Evolutionary conservation across 768 basidiomycete genomes (phyloP).

Genomic region (Suillus fuscotomentosus): DNA sequence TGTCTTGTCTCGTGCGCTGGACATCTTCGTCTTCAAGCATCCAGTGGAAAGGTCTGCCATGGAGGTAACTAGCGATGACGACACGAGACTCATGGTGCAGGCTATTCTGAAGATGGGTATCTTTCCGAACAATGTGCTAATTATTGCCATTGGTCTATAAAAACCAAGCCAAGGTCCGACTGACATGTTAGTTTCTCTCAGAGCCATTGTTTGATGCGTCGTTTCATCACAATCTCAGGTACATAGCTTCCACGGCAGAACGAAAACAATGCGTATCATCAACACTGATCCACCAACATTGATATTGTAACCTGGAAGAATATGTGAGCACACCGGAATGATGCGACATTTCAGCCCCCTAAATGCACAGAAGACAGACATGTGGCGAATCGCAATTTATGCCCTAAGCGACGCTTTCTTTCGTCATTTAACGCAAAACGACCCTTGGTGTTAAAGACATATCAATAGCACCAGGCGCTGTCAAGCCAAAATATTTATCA

Average conservation of each 20-base stretch:
- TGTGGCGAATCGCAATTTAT: constrained; percentile 52
- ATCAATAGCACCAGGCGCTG: constrained; percentile 63
- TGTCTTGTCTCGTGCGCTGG: constrained; percentile 63
- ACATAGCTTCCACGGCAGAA: constrained; percentile 68
- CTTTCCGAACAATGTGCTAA: constrained; percentile 64
- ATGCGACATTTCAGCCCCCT: constrained; percentile 19
- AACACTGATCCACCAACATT: constrained; percentile 61
- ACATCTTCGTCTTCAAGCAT: constrained; percentile 58
- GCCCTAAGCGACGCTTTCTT: constrained; percentile 51
- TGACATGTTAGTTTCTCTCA: constrained; percentile 56
- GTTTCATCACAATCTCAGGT: not conserved
- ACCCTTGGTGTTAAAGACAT: constrained; percentile 63
- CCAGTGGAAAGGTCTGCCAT: constrained; percentile 13
- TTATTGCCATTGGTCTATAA: constrained; percentile 40
- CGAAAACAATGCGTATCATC: constrained; percentile 57
- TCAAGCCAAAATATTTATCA: constrained; percentile 58
- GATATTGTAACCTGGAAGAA: constrained; percentile 34
- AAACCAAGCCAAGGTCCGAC: constrained; percentile 30
- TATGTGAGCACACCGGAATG: constrained; percentile 39
- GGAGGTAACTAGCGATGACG: constrained; percentile 38
- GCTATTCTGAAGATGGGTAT: constrained; percentile 61
- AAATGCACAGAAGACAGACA: constrained; percentile 47
- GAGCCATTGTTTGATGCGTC: constrained; percentile 64
- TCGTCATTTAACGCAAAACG: constrained; percentile 72
- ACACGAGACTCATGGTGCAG: constrained; percentile 47